These are phyloP conservation scores for Yamadazyma paraphyllophila DNA, from an alignment of 805 yeast genomes.

Conservation along the genomic window DNA sequence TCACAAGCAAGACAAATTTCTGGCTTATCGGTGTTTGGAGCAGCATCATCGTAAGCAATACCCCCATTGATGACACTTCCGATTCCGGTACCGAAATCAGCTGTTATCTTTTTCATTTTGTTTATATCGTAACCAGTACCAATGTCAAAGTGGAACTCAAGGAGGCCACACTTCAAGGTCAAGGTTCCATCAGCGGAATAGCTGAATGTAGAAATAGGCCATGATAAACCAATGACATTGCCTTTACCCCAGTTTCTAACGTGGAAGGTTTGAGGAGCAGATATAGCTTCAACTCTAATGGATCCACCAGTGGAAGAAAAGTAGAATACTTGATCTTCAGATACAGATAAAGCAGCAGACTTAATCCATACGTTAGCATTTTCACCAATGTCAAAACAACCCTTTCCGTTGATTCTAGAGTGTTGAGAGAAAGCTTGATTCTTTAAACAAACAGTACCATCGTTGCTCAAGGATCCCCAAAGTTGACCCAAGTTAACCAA, in stretches of 20 bases:
- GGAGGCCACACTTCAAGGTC: slow-evolving; percentile 9
- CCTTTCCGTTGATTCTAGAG: slow-evolving; percentile 18
- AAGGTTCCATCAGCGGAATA: slow-evolving; percentile 12
- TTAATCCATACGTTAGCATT: slow-evolving; percentile 16
- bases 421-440: slow-evolving; percentile 20
- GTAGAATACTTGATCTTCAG: slow-evolving; percentile 15
- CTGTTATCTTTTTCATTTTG: slow-evolving; percentile 12
- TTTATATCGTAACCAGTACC: slow-evolving; percentile 18
- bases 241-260: slow-evolving; percentile 20
- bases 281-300: slow-evolving; percentile 16
- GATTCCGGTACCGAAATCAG: slow-evolving; percentile 16
- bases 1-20: slow-evolving; percentile 16
- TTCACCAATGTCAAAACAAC: slow-evolving; percentile 21
- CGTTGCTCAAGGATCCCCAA: slow-evolving; percentile 16
- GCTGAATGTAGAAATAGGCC: slow-evolving; percentile 9
- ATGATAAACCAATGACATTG: slow-evolving; percentile 15
- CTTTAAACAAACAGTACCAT: slow-evolving; percentile 23
- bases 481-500: slow-evolving; percentile 13
- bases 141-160: slow-evolving; percentile 12
- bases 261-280: slow-evolving; percentile 17
- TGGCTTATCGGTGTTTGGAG: slow-evolving; percentile 17
- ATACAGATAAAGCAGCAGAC: slow-evolving; percentile 10
- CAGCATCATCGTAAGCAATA: slow-evolving; percentile 14
- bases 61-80: slow-evolving; percentile 19
- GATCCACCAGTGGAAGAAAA: slow-evolving; percentile 15